Percentiles rank a stretch among this genome's conserved stretches.
Evolutionary conservation across 345 rosid genomes (phyloP).

Genomic region (Populus tremula): DNA sequence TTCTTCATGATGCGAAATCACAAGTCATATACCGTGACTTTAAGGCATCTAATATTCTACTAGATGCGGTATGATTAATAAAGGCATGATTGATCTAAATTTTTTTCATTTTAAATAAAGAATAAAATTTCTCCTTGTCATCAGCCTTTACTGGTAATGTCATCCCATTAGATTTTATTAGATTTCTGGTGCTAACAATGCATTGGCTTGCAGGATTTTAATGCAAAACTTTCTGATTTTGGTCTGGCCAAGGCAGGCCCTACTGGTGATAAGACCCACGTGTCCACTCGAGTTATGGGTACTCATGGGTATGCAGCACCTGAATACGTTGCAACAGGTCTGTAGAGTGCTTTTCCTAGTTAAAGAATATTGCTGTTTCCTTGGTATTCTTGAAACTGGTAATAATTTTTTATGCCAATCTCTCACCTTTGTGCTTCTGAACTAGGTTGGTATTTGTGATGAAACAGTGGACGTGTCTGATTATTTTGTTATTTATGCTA

Average conservation of each 20-base stretch:
- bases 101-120: neutral
- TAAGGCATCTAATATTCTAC: conserved; percentile 85
- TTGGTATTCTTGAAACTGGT: neutral
- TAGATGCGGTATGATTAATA: conserved; percentile 59
- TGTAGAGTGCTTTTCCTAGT: conserved; percentile 13
- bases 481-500: neutral
- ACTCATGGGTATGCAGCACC: conserved; percentile 98
- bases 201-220: conserved; percentile 64
- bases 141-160: neutral
- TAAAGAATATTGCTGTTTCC: conserved; percentile 1
- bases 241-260: conserved; percentile 99
- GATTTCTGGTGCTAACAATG: conserved; percentile 11
- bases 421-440: neutral
- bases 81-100: neutral
- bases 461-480: neutral
- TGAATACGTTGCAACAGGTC: conserved; percentile 96
- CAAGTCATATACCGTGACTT: conserved; percentile 92
- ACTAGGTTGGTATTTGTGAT: neutral
- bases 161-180: neutral
- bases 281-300: conserved; percentile 96
- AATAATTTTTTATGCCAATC: neutral
- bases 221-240: conserved; percentile 85
- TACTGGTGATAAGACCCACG: conserved; percentile 93
- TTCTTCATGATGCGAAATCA: conserved; percentile 86
- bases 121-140: neutral